Conservation (phyloP, 129 eudicot genomes). For the Sambucus nigra region DNA sequence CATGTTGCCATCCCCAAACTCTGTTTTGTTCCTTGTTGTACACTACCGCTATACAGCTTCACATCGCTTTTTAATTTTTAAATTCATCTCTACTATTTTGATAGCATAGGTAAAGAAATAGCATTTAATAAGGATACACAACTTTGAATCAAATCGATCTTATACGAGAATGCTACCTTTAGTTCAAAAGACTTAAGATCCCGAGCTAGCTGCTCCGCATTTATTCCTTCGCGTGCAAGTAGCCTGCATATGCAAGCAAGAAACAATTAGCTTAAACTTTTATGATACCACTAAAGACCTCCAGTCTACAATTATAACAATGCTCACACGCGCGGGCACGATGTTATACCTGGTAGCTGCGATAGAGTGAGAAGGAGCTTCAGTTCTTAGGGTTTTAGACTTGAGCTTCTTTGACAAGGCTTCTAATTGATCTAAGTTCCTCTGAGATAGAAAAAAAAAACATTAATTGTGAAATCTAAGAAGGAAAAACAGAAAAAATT, state of each 20-base stretch:
- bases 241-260: slow-evolving; percentile 35
- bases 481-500: not conserved
- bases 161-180: slow-evolving; percentile 38
- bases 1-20: no score
- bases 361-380: slow-evolving; percentile 89
- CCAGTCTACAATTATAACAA: not conserved
- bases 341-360: slow-evolving; percentile 90
- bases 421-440: slow-evolving; percentile 91
- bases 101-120: no score
- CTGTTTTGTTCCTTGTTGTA: no score
- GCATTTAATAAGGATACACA: no score
- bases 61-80: no score
- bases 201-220: slow-evolving; percentile 98
- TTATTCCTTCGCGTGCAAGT: slow-evolving; percentile 94
- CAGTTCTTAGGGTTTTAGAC: slow-evolving; percentile 81
- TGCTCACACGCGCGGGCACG: not conserved
- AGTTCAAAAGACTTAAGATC: slow-evolving; percentile 93
- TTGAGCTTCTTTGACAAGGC: slow-evolving; percentile 92
- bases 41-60: no score
- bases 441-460: slow-evolving; percentile 23
- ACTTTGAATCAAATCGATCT: not conserved
- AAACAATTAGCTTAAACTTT: not conserved
- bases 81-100: no score
- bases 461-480: not conserved
- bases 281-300: not conserved